phyloP scores from a whole-genome alignment of 768 basidiomycete genomes.

The Gelatoporia subvermispora region DNA sequence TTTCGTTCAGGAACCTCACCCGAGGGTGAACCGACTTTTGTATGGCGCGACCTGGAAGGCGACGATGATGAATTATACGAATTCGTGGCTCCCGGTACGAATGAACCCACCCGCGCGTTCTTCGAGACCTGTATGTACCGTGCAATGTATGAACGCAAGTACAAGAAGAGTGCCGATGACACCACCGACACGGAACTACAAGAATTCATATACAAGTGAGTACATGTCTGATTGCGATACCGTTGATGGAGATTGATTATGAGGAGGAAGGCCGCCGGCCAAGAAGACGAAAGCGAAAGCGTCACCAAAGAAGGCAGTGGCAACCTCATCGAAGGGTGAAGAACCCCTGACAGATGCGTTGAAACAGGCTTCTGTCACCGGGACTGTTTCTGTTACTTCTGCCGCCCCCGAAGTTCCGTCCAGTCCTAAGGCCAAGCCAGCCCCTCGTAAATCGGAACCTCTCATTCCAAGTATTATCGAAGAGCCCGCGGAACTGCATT shows the following conservation, averaged over 20 bases:
- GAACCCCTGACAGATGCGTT: slow-evolving; percentile 10
- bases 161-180: slow-evolving; percentile 64
- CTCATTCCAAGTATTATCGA: slow-evolving; percentile 24
- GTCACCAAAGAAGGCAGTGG: slow-evolving; percentile 6
- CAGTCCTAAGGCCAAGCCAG: slow-evolving; percentile 2
- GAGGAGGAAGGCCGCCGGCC: slow-evolving; percentile 8
- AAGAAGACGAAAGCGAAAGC: slow-evolving; percentile 20
- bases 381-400: slow-evolving; percentile 6
- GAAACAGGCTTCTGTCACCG: slow-evolving; percentile 9
- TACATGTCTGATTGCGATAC: slow-evolving; percentile 10
- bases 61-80: slow-evolving; percentile 93
- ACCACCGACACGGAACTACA: slow-evolving; percentile 64
- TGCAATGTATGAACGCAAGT: slow-evolving; percentile 95
- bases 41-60: slow-evolving; percentile 89
- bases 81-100: slow-evolving; percentile 77
- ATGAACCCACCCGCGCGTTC: slow-evolving; percentile 72
- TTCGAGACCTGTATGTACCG: slow-evolving; percentile 94
- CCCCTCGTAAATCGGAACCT: slow-evolving; percentile 9
- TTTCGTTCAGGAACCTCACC: slow-evolving; percentile 67
- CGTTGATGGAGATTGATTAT: not conserved
- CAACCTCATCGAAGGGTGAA: slow-evolving; percentile 10
- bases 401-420: not conserved
- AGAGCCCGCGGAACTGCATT: slow-evolving; percentile 53
- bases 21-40: slow-evolving; percentile 74
- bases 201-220: slow-evolving; percentile 80